These are phyloP conservation scores for Dictyostelium intermedium DNA, from an alignment of 78 protist genomes.

Conservation along the genomic window DNA sequence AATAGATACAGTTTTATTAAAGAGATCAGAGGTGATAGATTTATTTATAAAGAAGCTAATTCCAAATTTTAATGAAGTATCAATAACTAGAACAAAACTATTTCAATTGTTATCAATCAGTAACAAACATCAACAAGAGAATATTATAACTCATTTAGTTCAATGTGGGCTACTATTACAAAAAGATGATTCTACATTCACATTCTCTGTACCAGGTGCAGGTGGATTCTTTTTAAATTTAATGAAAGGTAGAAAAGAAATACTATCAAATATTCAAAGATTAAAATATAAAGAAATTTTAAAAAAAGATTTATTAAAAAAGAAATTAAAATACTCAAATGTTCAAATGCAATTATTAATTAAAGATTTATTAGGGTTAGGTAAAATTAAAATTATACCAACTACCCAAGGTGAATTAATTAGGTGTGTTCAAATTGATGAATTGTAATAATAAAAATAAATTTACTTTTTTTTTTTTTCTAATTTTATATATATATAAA, in stretches of 20 bases:
- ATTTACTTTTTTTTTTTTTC: neutral
- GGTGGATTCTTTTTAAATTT: constrained; percentile 35
- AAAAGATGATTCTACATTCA: constrained; percentile 9
- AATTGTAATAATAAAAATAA: neutral
- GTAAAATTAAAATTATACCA: constrained; percentile 20
- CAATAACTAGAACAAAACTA: neutral
- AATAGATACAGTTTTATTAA: neutral
- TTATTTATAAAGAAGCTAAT: neutral
- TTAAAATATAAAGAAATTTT: constrained; percentile 58
- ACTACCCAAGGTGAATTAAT: constrained; percentile 23
- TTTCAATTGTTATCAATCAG: neutral
- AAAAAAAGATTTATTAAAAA: constrained; percentile 14
- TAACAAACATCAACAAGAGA: constrained; percentile 11
- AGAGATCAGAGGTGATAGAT: constrained; percentile 5
- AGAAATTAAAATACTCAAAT: constrained; percentile 10
- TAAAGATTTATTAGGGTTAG: constrained; percentile 4
- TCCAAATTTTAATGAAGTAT: constrained; percentile 21
- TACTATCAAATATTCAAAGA: constrained; percentile 12
- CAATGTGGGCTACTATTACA: constrained; percentile 26
- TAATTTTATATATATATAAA: neutral
- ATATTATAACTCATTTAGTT: constrained; percentile 41
- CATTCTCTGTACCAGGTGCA: constrained; percentile 31
- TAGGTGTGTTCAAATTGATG: neutral
- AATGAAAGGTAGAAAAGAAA: constrained; percentile 44
- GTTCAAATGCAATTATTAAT: neutral